Evolutionary conservation across 1,284 basidiomycete genomes (phyloP).

Genomic region (Boletus smithii): DNA sequence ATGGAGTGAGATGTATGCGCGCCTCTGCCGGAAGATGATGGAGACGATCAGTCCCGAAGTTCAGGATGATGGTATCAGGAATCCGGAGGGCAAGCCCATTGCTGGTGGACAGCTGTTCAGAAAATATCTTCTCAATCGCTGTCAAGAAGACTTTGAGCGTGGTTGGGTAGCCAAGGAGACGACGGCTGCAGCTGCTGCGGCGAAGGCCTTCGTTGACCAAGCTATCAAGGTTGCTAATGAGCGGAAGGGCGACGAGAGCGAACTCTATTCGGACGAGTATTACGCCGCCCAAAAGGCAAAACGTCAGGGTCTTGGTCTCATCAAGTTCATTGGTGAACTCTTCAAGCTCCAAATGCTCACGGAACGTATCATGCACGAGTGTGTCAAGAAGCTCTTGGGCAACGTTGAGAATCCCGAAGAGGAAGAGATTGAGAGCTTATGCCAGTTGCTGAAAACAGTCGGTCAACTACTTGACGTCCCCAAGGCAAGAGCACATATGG

Average conservation of each 20-base stretch:
- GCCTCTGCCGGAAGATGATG: slow-evolving; percentile 92
- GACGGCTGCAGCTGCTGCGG: slow-evolving; percentile 56
- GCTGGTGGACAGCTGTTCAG: slow-evolving; percentile 92
- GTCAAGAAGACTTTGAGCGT: slow-evolving; percentile 93
- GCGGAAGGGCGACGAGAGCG: slow-evolving; percentile 53
- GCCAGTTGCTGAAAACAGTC: slow-evolving; percentile 89
- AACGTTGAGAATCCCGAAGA: slow-evolving; percentile 95
- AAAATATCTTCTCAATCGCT: slow-evolving; percentile 89
- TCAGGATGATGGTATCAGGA: slow-evolving; percentile 81
- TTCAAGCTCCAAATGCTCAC: slow-evolving; percentile 97
- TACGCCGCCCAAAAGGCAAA: slow-evolving; percentile 96
- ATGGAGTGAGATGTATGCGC: slow-evolving; percentile 97
- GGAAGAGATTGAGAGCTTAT: slow-evolving; percentile 95
- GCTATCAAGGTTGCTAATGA: slow-evolving; percentile 63
- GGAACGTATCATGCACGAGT: slow-evolving; percentile 94
- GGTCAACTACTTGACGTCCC: slow-evolving; percentile 77
- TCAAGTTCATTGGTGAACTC: slow-evolving; percentile 96
- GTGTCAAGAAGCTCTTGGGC: slow-evolving; percentile 89
- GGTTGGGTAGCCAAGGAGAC: slow-evolving; percentile 78
- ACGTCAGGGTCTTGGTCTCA: slow-evolving; percentile 93
- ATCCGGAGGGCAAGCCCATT: slow-evolving; percentile 77
- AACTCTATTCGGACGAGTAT: slow-evolving; percentile 92
- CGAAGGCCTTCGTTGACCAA: slow-evolving; percentile 57
- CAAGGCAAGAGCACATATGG: slow-evolving; percentile 83
- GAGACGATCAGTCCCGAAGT: slow-evolving; percentile 84